Base-by-base conservation (phyloP, 1,284 basidiomycete genomes). In the Polyporus tsugae region DNA sequence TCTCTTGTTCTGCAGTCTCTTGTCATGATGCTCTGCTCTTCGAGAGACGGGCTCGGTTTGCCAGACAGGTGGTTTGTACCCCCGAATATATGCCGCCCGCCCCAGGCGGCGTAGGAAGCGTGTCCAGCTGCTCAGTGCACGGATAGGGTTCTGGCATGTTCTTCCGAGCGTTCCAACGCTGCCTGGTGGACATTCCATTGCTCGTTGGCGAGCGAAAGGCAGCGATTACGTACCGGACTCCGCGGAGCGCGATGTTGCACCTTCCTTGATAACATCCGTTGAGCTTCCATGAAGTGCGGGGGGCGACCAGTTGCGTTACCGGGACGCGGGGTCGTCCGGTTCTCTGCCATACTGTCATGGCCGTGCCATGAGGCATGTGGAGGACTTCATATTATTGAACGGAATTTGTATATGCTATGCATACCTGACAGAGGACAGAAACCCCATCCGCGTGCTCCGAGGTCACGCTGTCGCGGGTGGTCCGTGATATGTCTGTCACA, bases 171-270 rank as follows among this genome's bases (percentile, higher is more conserved):
- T 53, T 25, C 59, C 33, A 33, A 35, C 1, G 25, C 11, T n/a
- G 42, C 25, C 44, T 42, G 55, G 61, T 64, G 49, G 59, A 15
- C 66, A 44, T 64, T 57, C 62, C 57, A 60, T 46, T 49, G 38
- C 49, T 41, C 41, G 35, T 35, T 9, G 49, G 17, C 55, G 55
- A 38, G 53, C 49, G 44, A 67, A 67, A 65, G 65, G 65, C 49
- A 63, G 65, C 53, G 62, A 67, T 72, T 72, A 72, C 70, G 70
- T 72, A 72, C 67, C 65, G 58, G 58, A 62, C 58, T 69, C 70
- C 62, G 68, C 65, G 64, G 70, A 60, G 62, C 62, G 63, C 60
- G 65, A 57, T 53, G 63, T 60, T 60, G 22, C 57, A 11, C 22
- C 62, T 69, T 66, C 62, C 60, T 49, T 67, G 68, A 67, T 67